Evolutionary conservation across 164 flowering plant genomes (phyloP).

Genomic region (Vitis cinerea): DNA sequence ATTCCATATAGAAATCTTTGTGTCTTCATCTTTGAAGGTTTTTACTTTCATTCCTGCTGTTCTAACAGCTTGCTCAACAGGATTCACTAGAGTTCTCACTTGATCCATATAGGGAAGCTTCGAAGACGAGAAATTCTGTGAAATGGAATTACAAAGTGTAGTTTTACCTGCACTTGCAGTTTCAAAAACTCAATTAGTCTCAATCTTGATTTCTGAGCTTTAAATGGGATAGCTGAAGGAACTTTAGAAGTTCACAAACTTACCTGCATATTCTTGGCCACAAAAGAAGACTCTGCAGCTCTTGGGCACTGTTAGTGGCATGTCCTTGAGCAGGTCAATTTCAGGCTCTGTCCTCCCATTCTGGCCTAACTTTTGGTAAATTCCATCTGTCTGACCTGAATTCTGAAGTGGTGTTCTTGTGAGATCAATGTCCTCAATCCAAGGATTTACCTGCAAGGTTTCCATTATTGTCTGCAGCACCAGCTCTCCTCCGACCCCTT

Average conservation of each 20-base stretch:
- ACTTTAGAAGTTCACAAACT: neutral
- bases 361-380: slow-evolving; percentile 73
- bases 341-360: slow-evolving; percentile 59
- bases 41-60: slow-evolving; percentile 77
- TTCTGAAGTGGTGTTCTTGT: slow-evolving; percentile 69
- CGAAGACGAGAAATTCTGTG: slow-evolving; percentile 60
- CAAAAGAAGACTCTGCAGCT: slow-evolving; percentile 83
- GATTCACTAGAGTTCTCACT: slow-evolving; percentile 71
- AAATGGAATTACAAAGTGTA: slow-evolving; percentile 69
- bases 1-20: slow-evolving; percentile 89
- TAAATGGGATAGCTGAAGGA: neutral
- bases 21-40: slow-evolving; percentile 70
- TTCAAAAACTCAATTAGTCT: neutral
- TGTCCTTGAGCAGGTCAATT: slow-evolving; percentile 69
- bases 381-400: slow-evolving; percentile 56
- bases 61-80: slow-evolving; percentile 83
- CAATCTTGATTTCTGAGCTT: neutral
- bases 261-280: slow-evolving; percentile 92
- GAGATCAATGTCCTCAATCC: slow-evolving; percentile 88
- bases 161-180: slow-evolving; percentile 57
- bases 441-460: slow-evolving; percentile 78
- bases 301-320: slow-evolving; percentile 67
- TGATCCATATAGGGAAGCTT: slow-evolving; percentile 80
- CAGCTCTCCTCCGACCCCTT: slow-evolving; percentile 70
- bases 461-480: slow-evolving; percentile 72